Evolutionary conservation across 1,139 yeast species (phyloP).

Genomic region (Candida freyschussii): DNA sequence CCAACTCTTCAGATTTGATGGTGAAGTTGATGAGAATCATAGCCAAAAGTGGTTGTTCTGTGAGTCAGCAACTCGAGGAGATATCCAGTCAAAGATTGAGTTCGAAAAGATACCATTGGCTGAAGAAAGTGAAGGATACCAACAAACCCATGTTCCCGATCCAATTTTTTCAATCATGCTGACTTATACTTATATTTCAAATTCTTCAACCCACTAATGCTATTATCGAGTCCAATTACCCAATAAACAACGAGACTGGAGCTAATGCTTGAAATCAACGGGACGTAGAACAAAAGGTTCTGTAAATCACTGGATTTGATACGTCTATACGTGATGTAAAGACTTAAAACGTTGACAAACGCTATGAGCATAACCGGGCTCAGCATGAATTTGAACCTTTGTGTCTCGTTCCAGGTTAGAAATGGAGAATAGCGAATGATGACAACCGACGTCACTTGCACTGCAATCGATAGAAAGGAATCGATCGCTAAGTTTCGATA

Average conservation of each 20-base stretch:
- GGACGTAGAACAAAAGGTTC: conserved; percentile 9
- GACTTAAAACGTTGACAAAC: conserved; percentile 5
- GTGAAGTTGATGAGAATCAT: conserved; percentile 9
- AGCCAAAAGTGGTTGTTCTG: conserved; percentile 3
- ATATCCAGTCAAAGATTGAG: conserved; percentile 3
- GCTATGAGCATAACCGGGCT: conserved; percentile 4
- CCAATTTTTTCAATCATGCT: conserved; percentile 10
- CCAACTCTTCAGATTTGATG: conserved; percentile 6
- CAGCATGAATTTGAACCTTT: conserved; percentile 1
- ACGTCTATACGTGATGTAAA: conserved; percentile 5
- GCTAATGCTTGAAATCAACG: conserved; percentile 10
- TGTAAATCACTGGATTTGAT: no score
- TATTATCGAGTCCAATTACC: conserved; percentile 4
- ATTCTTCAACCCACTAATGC: conserved; percentile 8
- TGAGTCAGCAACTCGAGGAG: conserved; percentile 3
- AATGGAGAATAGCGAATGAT: conserved; percentile 8
- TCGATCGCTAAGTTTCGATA: conserved; percentile 8
- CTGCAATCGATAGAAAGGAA: conserved; percentile 11
- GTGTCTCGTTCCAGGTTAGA: conserved; percentile 1
- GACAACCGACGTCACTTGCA: conserved; percentile 8
- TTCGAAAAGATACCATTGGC: neutral
- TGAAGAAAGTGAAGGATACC: neutral
- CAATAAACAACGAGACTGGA: conserved; percentile 9
- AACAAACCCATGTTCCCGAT: conserved; percentile 2
- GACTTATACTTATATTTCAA: conserved; percentile 19